Evolutionary conservation across 257 asterid genomes (phyloP), one percentile per base, ranked within the genome.

Genomic region (Oldenlandia corymbosa): DNA sequence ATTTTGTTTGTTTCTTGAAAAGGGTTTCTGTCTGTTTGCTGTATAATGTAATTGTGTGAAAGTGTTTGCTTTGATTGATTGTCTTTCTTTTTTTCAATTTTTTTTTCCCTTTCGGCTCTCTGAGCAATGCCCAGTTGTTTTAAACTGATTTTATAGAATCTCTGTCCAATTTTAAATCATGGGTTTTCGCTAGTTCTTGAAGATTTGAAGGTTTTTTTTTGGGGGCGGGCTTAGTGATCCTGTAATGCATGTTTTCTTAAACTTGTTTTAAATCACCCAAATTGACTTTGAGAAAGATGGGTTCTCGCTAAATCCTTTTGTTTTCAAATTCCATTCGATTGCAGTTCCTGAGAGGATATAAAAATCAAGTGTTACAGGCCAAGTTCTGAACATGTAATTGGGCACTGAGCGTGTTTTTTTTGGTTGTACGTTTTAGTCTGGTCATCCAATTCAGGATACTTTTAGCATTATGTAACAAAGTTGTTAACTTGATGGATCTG

Each of bases 311-410:
- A 66, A 43, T 34, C n/a, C n/a, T 16, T 59, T 37, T 36, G 60
- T 34, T 56, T 13, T 62, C 36, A 47, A 20, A 20, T 53, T 62
- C 23, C 41, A 42, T 11, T 18, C 31, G n/a, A 13, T 7, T 46
- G 17, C 43, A 24, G 20, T 11, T 41, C 37, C 30, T 51, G 14
- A 14, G 53, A 53, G 41, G 12, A 55, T 28, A 5, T 28, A 17
- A 62, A 62, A n/a, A 41, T 17, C 50, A 23, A 34, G 41, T 37
- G 37, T 31, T 21, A 36, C 59, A 28, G 67, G 56, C 11, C 58
- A 17, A 53, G 46, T 66, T 72, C 60, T 72, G 68, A 72, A 28
- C 76, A 72, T 66, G 76, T 72, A 72, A 66, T 34, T 72, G 67
- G 26, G 24, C 39, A 50, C 41, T 54, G 24, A 42, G 49, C 64